Percentiles rank a stretch among this genome's conserved stretches.
These are phyloP conservation scores for Aspergillus pseudonomiae DNA, from an alignment of 2,329 filamentous ascomycete genomes.

Conservation along the genomic window DNA sequence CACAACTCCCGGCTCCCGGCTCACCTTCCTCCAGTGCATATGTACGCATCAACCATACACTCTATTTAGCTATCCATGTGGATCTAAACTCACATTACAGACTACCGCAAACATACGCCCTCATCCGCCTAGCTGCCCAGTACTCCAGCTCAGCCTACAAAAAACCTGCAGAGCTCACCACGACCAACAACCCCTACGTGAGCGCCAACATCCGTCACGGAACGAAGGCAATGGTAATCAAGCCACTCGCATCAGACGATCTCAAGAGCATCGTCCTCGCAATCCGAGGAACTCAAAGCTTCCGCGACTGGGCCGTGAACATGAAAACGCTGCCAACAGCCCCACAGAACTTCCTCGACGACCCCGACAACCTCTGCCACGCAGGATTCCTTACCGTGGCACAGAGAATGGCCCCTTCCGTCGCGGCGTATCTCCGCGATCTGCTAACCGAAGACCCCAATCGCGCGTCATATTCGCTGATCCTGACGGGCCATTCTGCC, in stretches of 20 bases:
- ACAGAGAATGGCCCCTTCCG: slow-evolving; percentile 71
- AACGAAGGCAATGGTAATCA: slow-evolving; percentile 85
- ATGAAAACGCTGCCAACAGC: slow-evolving; percentile 68
- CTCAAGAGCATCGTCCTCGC: slow-evolving; percentile 81
- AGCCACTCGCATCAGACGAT: slow-evolving; percentile 76
- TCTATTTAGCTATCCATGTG: neutral
- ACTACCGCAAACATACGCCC: slow-evolving; percentile 73
- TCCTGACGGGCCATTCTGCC: slow-evolving; percentile 85
- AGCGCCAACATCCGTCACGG: slow-evolving; percentile 71
- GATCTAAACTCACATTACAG: slow-evolving; percentile 39
- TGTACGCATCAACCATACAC: slow-evolving; percentile 54
- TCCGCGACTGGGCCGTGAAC: slow-evolving; percentile 87
- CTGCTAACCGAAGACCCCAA: slow-evolving; percentile 72
- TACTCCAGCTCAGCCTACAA: slow-evolving; percentile 75
- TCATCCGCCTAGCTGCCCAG: slow-evolving; percentile 76
- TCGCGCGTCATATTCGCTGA: slow-evolving; percentile 67
- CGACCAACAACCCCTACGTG: slow-evolving; percentile 54
- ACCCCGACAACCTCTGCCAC: slow-evolving; percentile 76
- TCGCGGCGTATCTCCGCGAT: slow-evolving; percentile 69
- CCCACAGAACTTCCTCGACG: slow-evolving; percentile 74
- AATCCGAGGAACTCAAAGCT: slow-evolving; percentile 76
- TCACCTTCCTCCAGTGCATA: slow-evolving; percentile 66
- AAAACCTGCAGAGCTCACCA: neutral
- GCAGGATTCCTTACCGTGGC: slow-evolving; percentile 78
- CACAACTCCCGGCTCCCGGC: slow-evolving; percentile 74